These are phyloP conservation scores for Pichia nanzhaoensis DNA, from an alignment of 805 yeast species.

Conservation along the genomic window DNA sequence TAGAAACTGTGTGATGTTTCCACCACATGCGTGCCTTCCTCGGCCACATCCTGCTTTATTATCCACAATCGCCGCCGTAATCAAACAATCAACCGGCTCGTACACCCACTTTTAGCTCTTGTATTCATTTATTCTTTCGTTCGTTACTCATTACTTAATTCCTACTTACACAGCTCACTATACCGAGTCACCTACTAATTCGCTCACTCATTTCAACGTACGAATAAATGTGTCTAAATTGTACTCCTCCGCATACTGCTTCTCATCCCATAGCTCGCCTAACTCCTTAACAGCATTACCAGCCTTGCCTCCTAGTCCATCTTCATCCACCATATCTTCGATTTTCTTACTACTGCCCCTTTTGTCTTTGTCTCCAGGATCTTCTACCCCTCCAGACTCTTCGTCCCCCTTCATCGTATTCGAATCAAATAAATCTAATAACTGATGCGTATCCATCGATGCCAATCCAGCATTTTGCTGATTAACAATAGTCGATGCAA, in stretches of 20 bases:
- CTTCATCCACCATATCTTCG: slow-evolving; percentile 43
- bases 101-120: too few species aligned
- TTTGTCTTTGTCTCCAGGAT: slow-evolving; percentile 32
- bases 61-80: too few species aligned
- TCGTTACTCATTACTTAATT: too few species aligned
- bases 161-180: too few species aligned
- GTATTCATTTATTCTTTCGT: too few species aligned
- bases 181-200: background rate
- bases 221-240: slow-evolving; percentile 89
- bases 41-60: too few species aligned
- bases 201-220: slow-evolving; percentile 37
- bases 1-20: too few species aligned
- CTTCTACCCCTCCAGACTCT: slow-evolving; percentile 23
- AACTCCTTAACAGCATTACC: slow-evolving; percentile 82
- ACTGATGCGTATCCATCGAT: slow-evolving; percentile 94
- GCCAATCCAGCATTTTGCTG: slow-evolving; percentile 95
- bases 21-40: too few species aligned
- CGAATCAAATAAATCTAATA: slow-evolving; percentile 80
- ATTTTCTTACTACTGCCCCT: slow-evolving; percentile 18
- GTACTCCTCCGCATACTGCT: slow-evolving; percentile 95
- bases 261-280: slow-evolving; percentile 93
- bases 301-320: slow-evolving; percentile 79
- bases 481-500: slow-evolving; percentile 91
- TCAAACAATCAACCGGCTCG: too few species aligned
- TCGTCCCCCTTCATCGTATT: slow-evolving; percentile 40